These are phyloP conservation scores for Wickerhamomyces subpelliculosus DNA, from an alignment of 805 yeast genomes.

Conservation along the genomic window DNA sequence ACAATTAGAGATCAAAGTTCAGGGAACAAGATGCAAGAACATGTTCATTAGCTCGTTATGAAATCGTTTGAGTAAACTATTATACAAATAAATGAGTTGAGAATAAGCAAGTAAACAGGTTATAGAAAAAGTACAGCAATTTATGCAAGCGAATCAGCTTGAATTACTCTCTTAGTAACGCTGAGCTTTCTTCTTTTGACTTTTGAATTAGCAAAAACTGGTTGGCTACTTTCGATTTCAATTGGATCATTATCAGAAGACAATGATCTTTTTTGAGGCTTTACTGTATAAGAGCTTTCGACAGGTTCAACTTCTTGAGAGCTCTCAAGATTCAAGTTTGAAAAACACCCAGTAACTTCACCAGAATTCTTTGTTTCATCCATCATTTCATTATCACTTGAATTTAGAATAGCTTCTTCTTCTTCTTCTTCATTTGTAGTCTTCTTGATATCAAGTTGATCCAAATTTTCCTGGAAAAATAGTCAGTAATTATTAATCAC, in stretches of 20 bases:
- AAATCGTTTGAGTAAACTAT: too few relatives aligned
- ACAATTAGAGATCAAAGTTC: too few relatives aligned
- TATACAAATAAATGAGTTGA: too few relatives aligned
- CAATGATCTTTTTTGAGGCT: neutral
- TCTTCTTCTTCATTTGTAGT: neutral
- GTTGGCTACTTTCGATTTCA: neutral
- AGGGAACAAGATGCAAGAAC: too few relatives aligned
- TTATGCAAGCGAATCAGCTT: neutral
- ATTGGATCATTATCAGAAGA: neutral
- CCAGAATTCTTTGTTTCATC: neutral
- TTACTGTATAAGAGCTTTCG: neutral
- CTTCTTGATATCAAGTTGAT: neutral
- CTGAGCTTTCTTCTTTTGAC: neutral
- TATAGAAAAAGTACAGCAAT: neutral
- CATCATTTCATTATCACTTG: constrained; percentile 1
- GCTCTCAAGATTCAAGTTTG: neutral
- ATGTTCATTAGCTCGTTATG: too few relatives aligned
- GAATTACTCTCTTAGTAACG: neutral
- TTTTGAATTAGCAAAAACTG: neutral
- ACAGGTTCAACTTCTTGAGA: neutral
- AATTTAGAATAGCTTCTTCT: neutral
- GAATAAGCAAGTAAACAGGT: too few relatives aligned
- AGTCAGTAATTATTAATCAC: neutral
- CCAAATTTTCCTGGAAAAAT: constrained; percentile 1
- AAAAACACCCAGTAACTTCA: constrained; percentile 2